Percentiles rank a stretch among this genome's conserved stretches.
phyloP scores from a whole-genome alignment of 140 eudicot genomes.

The Bidens hawaiensis region DNA sequence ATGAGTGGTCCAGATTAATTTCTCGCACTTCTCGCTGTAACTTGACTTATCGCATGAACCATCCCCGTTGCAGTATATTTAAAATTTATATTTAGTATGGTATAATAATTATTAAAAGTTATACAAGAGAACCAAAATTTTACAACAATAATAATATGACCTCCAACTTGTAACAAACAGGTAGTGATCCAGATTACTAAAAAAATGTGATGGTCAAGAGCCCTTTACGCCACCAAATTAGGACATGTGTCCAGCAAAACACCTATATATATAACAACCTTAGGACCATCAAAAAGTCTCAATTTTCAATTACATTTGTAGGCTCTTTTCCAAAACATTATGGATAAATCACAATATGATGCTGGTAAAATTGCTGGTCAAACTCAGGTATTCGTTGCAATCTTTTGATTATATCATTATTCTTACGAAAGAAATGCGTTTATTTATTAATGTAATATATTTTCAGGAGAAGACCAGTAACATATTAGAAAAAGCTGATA shows the following conservation, averaged over 20 bases:
- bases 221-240: constrained; percentile 7
- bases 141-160: no score
- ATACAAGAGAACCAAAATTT: no score
- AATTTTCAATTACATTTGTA: background rate
- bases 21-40: no score
- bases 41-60: no score
- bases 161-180: constrained; percentile 5
- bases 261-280: background rate
- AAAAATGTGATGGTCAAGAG: constrained; percentile 16
- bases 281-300: background rate
- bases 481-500: constrained; percentile 40
- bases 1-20: no score
- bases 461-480: constrained; percentile 55
- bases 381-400: constrained; percentile 25
- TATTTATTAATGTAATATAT: background rate
- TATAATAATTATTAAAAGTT: no score
- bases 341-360: constrained; percentile 42
- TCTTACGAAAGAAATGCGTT: background rate
- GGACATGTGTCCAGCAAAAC: constrained; percentile 3
- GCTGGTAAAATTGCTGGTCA: constrained; percentile 55
- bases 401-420: background rate
- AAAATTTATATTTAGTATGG: no score
- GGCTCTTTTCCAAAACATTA: background rate
- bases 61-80: no score
- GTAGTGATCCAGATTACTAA: background rate